Evolutionary conservation across 169 alveolate species (phyloP), one percentile per base, ranked within the genome.

Genomic region (Neospora caninum): DNA sequence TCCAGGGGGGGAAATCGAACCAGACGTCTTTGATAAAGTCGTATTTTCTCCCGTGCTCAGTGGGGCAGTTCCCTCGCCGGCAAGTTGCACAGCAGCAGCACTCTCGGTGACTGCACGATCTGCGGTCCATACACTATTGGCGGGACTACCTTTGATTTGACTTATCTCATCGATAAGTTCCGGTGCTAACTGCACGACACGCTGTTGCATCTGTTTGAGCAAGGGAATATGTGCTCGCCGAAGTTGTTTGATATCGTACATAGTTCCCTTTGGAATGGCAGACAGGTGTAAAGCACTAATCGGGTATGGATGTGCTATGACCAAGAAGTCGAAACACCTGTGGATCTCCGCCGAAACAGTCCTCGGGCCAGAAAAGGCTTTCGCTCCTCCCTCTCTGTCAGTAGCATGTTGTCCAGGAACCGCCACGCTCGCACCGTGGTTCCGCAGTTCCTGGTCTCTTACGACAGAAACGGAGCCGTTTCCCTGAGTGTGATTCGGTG

Each of bases 171-270:
- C 45, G 31, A 78, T 38, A n/a, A 78, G 86, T 38, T 78, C 29
- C 39, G 45, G 29, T 16, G 42, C 86, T 13, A 78, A 78, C 0
- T 2, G 49, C 39, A 22, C 20, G 43, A 38, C 31, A 27, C 58
- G 38, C 16, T 39, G 70, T n/a, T 83, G 83, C 94, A 92, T 92
- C 41, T 54, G 36, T 69, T 58, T 38, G 27, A 92, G 53, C 34
- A 92, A 86, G 13, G 92, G 88, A 18, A 92, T 0, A 43, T 92
- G 94, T 27, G 92, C 36, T 27, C 80, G 73, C 29, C 94, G 43
- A 16, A 92, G 70, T 82, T 92, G 94, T 42, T 67, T 92, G 43
- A 92, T 41, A 73, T 92, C 94, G 34, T 92, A 92, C n/a, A 92
- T 34, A 43, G 92, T 80, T 0, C 87, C 92, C 53, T 73, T 80